Conservation (phyloP, 2,329 filamentous ascomycete species). For the Pestalotiopsis fici region DNA sequence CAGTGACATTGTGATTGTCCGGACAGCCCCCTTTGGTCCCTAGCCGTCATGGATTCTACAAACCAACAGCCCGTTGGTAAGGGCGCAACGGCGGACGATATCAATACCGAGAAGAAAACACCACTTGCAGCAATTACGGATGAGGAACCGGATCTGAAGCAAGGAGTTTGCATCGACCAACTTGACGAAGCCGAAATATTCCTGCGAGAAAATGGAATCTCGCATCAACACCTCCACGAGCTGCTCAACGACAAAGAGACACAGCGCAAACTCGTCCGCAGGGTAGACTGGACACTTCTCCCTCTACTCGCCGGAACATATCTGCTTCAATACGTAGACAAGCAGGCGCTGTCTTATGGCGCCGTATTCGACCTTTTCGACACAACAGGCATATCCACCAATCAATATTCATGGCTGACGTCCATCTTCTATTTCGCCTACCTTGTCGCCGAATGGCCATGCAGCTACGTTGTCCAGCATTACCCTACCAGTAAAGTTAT, state of each 20-base stretch:
- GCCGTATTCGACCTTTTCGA: conserved; percentile 57
- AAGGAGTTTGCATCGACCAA: conserved; percentile 18
- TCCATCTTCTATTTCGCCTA: conserved; percentile 56
- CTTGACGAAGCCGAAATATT: conserved; percentile 51
- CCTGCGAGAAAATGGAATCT: conserved; percentile 47
- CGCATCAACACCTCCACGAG: conserved; percentile 39
- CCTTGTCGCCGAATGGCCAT: conserved; percentile 29
- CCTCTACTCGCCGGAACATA: conserved; percentile 53
- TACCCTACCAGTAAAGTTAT: conserved; percentile 36
- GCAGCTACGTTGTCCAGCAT: conserved; percentile 34
- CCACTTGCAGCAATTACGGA: not conserved
- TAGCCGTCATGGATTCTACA: not conserved
- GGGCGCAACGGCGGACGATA: not conserved
- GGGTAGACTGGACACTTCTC: conserved; percentile 51
- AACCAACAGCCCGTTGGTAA: not conserved
- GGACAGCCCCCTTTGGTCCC: not conserved
- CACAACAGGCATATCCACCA: conserved; percentile 45
- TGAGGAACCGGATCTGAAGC: not conserved
- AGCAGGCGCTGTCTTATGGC: conserved; percentile 53
- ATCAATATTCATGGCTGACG: conserved; percentile 55
- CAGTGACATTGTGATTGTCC: not conserved
- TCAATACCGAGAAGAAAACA: conserved; percentile 9
- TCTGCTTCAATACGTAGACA: conserved; percentile 57
- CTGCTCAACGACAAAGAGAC: conserved; percentile 42
- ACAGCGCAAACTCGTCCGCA: conserved; percentile 34